A percentile compares a stretch with the other conserved stretches of the same genome.
phyloP scores from a whole-genome alignment of 306 rosid species.

The Carpinus fangiana region DNA sequence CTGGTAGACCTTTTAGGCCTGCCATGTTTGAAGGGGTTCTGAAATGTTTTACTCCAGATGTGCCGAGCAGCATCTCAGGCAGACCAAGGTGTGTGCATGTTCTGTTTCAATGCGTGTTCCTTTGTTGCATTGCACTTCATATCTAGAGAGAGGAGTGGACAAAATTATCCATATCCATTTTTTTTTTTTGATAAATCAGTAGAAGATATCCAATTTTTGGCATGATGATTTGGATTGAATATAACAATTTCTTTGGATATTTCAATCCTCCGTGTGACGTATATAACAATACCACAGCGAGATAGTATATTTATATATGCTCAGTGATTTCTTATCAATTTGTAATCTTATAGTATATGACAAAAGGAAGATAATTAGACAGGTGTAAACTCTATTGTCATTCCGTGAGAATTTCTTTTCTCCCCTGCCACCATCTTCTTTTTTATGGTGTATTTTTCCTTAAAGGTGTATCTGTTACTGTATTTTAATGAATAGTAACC shows the following conservation, averaged over 20 bases:
- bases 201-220: background rate
- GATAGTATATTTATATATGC: background rate
- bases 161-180: background rate
- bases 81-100: conserved; percentile 78
- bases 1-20: conserved; percentile 80
- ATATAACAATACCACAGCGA: background rate
- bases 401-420: background rate
- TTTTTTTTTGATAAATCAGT: too few relatives aligned
- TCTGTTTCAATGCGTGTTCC: background rate
- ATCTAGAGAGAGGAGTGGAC: background rate
- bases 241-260: background rate
- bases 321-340: background rate
- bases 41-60: conserved; percentile 72
- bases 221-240: background rate
- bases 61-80: conserved; percentile 63
- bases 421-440: background rate
- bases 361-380: background rate
- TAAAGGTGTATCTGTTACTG: background rate
- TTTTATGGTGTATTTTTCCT: background rate
- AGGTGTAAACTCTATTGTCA: too few relatives aligned
- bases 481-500: too few relatives aligned
- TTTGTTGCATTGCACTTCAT: background rate
- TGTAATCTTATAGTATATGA: background rate
- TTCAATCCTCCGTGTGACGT: background rate
- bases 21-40: conserved; percentile 80